Percentiles rank a stretch among this genome's conserved stretches.
phyloP scores from a whole-genome alignment of 1,284 basidiomycete species.

The Lignosus rhinocerotis region DNA sequence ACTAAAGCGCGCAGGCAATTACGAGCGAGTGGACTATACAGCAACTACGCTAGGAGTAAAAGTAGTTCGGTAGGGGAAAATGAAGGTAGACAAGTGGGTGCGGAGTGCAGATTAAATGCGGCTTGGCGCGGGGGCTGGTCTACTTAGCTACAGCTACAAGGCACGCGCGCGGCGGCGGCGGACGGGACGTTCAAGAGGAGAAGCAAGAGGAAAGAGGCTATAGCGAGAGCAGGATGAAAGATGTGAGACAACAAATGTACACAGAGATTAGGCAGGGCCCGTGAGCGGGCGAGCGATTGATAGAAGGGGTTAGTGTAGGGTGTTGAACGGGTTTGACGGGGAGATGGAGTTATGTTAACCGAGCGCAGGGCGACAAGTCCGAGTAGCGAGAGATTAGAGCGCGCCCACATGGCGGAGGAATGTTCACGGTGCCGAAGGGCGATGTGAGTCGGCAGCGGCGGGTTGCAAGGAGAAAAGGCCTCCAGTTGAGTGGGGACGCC shows the following conservation, averaged over 20 bases:
- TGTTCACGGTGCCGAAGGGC: not conserved
- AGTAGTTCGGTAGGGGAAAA: not conserved
- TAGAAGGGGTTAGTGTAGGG: not conserved
- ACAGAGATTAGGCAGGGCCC: not conserved
- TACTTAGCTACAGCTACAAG: conserved; percentile 22
- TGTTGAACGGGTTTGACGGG: not conserved
- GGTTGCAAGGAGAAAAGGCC: not conserved
- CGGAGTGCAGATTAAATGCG: not conserved
- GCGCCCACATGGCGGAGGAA: conserved; percentile 6
- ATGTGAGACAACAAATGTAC: conserved; percentile 1
- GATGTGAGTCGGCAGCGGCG: not conserved
- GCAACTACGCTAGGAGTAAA: not conserved
- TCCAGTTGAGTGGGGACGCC: not conserved
- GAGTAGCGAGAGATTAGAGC: not conserved
- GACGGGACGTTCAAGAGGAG: not conserved
- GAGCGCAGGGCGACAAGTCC: not conserved
- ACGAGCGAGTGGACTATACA: conserved; percentile 2
- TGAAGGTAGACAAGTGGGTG: not conserved
- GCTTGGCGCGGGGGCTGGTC: not conserved
- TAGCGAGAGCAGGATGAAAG: conserved; percentile 15
- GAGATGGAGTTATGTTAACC: not conserved
- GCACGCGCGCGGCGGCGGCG: not conserved
- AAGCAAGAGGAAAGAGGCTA: not conserved
- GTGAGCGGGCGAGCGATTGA: not conserved
- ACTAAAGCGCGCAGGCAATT: not conserved